Percentiles rank a stretch among this genome's conserved stretches.
Conservation (phyloP, 345 rosid species). For the Eucalyptus polybractea region DNA sequence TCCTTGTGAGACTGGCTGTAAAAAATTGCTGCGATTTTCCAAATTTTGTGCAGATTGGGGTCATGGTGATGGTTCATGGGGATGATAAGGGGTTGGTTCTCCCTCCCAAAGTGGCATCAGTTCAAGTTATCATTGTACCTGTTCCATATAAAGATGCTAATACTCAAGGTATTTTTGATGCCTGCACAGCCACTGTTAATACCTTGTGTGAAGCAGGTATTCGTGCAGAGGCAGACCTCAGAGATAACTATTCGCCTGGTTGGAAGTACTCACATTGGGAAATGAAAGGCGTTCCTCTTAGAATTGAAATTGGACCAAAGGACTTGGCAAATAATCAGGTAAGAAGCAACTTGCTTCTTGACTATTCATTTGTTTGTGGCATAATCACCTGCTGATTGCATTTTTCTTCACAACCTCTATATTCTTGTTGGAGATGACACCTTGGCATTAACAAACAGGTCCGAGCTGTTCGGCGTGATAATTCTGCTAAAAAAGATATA, state of each 20-base stretch:
- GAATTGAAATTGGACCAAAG: slow-evolving; percentile 96
- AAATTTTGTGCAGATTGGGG: slow-evolving; percentile 54
- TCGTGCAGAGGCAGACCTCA: slow-evolving; percentile 59
- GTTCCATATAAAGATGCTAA: slow-evolving; percentile 95
- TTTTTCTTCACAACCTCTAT: background rate
- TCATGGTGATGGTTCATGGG: slow-evolving; percentile 99
- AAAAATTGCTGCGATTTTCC: background rate
- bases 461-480: slow-evolving; percentile 87
- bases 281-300: slow-evolving; percentile 93
- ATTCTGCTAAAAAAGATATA: slow-evolving; percentile 55
- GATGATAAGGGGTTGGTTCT: slow-evolving; percentile 81
- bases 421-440: background rate
- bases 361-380: background rate
- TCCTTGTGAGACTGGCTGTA: background rate
- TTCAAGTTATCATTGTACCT: slow-evolving; percentile 80
- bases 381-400: background rate
- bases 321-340: slow-evolving; percentile 88
- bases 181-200: slow-evolving; percentile 66
- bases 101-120: slow-evolving; percentile 89
- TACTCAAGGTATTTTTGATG: slow-evolving; percentile 72
- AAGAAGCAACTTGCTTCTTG: background rate
- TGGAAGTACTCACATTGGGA: slow-evolving; percentile 99
- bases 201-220: slow-evolving; percentile 61
- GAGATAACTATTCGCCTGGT: slow-evolving; percentile 97
- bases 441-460: slow-evolving; percentile 23